Base-by-base conservation (phyloP, 345 rosid genomes). In the Reutealis trisperma region DNA sequence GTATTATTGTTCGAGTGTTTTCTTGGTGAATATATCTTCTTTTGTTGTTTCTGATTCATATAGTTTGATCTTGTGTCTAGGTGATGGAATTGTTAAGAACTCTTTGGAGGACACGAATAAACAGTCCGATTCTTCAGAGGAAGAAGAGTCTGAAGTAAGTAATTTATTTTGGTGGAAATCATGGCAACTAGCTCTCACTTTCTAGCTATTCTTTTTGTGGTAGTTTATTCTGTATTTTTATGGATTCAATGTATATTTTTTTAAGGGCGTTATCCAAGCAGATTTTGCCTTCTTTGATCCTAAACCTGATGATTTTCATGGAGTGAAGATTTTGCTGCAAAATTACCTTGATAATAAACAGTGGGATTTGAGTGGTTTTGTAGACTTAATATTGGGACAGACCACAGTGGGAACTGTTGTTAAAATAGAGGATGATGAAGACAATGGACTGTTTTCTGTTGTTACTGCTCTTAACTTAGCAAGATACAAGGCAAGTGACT, bases 261-360 rank as follows among this genome's bases (percentile, higher is more conserved):
- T 84, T 75, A 69, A 96, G 97, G 95, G 84, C 74, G 86, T 73
- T 74, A 90, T 93, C 8, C 95, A 96, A 87, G 94, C 94, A 15
- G 99, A 96, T 81, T 93, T 96, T 78, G 94, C 86, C 27, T 96
- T 96, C 86, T 90, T 91, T 82, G 99, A 93, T 85, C 98, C 97
- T 0, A 96, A 93, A 86, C 75, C 86, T 1, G 84, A 86, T 12
- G 97, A 96, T 65, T 96, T 92, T 69, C 92, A 92, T 15, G 96
- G 98, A 13, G 93, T 90, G 74, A 93, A 90, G 89, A 81, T 84
- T 8, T 83, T 93, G 74, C 77, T 93, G 57, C 93, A 84, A 57
- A 82, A 84, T 75, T 93, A 88, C 84, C 94, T 92, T 41, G 97
- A 88, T 83, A 85, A 89, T 55, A 76, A 79, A 79, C 83, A 89